Conservation (phyloP, 2,329 filamentous ascomycete species). For the Malbranchea zuffiana region DNA sequence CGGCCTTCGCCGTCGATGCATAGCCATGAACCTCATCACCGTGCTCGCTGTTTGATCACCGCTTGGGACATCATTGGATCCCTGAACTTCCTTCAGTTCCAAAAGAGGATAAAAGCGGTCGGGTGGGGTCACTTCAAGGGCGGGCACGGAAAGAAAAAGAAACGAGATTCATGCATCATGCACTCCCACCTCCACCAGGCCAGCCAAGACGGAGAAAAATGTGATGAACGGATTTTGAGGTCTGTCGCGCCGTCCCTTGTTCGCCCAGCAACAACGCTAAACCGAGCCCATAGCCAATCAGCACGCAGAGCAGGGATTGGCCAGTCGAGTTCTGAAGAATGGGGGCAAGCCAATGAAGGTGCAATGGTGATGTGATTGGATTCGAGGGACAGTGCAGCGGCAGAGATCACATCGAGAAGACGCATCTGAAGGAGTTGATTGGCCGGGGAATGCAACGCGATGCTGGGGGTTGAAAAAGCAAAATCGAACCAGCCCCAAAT, state of each 20-base stretch:
- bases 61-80: too few species aligned
- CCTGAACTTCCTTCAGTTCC: too few species aligned
- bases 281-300: slow-evolving; percentile 1
- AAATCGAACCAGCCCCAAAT: too few species aligned
- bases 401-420: background rate
- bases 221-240: background rate
- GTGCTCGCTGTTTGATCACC: too few species aligned
- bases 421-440: background rate
- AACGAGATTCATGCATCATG: too few species aligned
- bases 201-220: too few species aligned
- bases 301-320: background rate
- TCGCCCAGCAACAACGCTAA: too few species aligned
- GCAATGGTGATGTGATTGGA: slow-evolving; percentile 1
- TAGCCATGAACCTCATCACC: too few species aligned
- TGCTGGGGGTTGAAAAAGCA: background rate
- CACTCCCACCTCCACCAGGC: too few species aligned
- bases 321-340: slow-evolving; percentile 8
- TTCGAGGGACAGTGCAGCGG: background rate
- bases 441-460: slow-evolving; percentile 4
- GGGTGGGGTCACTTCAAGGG: background rate
- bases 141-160: too few species aligned
- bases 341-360: slow-evolving; percentile 1
- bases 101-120: background rate
- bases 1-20: too few species aligned
- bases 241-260: too few species aligned